Conservation (phyloP, 495 filamentous ascomycete species). For the Entonaema liquescens region DNA sequence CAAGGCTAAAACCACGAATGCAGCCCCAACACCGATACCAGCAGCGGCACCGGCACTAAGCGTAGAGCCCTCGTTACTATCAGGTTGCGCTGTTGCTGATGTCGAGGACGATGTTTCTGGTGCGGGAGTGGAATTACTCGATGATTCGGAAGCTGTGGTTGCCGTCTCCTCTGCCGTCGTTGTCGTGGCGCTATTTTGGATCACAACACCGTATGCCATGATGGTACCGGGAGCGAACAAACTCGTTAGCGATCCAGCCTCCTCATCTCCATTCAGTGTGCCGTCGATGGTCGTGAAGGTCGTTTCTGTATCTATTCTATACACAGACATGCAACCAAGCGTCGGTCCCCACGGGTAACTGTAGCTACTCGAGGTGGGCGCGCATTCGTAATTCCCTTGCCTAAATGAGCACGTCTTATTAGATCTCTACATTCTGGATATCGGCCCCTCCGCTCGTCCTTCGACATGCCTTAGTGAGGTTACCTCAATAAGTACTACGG, state of each 20-base stretch:
- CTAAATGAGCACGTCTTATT: slow-evolving; percentile 4
- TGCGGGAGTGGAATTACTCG: background rate
- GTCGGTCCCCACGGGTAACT: slow-evolving; percentile 30
- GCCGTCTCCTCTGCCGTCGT: background rate
- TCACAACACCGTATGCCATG: slow-evolving; percentile 31
- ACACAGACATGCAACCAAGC: slow-evolving; percentile 29
- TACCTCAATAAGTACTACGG: background rate
- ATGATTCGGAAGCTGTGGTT: background rate
- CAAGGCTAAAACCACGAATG: slow-evolving; percentile 16
- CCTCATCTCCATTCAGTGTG: slow-evolving; percentile 21
- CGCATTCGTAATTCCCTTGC: slow-evolving; percentile 31
- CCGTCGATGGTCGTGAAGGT: slow-evolving; percentile 32
- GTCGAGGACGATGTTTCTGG: slow-evolving; percentile 24
- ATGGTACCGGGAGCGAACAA: slow-evolving; percentile 25
- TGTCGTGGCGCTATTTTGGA: slow-evolving; percentile 8
- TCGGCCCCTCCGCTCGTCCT: too few species aligned
- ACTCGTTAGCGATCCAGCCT: slow-evolving; percentile 9
- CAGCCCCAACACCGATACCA: slow-evolving; percentile 23
- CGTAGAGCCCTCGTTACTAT: background rate
- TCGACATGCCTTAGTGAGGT: too few species aligned
- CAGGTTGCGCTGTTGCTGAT: background rate
- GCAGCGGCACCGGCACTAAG: slow-evolving; percentile 19
- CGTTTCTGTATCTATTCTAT: slow-evolving; percentile 17
- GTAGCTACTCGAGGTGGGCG: slow-evolving; percentile 29
- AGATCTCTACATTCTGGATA: slow-evolving; percentile 5